Base-by-base conservation (phyloP, 306 rosid species). In the Astragalus membranaceus region DNA sequence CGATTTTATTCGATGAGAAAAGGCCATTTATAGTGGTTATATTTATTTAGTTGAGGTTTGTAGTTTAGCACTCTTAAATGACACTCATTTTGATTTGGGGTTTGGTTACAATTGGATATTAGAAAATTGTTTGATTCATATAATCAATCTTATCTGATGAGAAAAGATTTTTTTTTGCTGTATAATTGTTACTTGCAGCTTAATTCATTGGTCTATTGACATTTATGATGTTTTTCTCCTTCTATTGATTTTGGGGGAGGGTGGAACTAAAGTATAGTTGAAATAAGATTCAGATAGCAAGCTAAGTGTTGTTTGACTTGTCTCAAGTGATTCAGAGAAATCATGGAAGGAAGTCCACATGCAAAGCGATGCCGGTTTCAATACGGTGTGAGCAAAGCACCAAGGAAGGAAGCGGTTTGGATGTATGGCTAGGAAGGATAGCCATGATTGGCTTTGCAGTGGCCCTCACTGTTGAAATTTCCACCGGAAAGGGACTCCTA, bases 361-460 rank as follows among this genome's bases (percentile, higher is more conserved):
- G 70, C 66, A 88, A 74, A 69, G 84, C 91, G 58, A 70, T 54
- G 75, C 64, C 89, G 10, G 68, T 91, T 62, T 78, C 96, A 4
- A 67, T 91, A 78, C 86, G 88, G 76, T 79, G 97, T 67, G 96
- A 89, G 78, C 97, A 91, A 79, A 79, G 80, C 41, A 60, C 86
- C n/a, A 75, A 80, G 75, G 83, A 72, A 43, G 88, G 87, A 10
- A 83, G 54, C 50, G 60, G 85, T 76, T 63, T 91, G 86, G 97
- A 94, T 73, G 87, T 90, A 35, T 91, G 96, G 97, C 84, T 91
- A 3, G 95, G 97, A 56, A 84, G 98, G 74, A n/a, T 75, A 7
- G 97, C 95, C 57, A 94, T 94, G 98, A 75, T 94, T 68, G 95
- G 98, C 47, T 94, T 94, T 82, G 87, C 97, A 12, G 78, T 53